Evolutionary conservation across 208 protist species (phyloP).

Genomic region (Leishmania turanica): DNA sequence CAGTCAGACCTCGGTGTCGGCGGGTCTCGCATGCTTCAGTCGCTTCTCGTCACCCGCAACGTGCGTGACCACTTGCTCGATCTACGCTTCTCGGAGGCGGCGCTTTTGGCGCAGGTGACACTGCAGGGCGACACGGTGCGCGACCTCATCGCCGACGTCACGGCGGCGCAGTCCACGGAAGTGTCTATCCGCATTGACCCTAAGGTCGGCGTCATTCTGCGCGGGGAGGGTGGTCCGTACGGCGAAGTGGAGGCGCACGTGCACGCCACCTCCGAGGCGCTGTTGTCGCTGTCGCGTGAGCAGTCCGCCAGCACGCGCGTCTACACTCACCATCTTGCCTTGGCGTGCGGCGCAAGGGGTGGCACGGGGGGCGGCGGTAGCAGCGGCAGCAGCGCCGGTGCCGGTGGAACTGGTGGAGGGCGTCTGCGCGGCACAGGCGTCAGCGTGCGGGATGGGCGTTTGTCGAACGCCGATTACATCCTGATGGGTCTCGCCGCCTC

Average conservation of each 20-base stretch:
- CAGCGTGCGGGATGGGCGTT: slow-evolving; percentile 52
- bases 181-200: slow-evolving; percentile 41
- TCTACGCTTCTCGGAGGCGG: slow-evolving; percentile 59
- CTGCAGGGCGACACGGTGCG: slow-evolving; percentile 62
- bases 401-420: slow-evolving; percentile 4
- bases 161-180: slow-evolving; percentile 59
- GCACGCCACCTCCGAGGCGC: slow-evolving; percentile 37
- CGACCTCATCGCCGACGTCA: slow-evolving; percentile 64
- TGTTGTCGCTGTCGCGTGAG: slow-evolving; percentile 38
- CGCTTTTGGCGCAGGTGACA: slow-evolving; percentile 46
- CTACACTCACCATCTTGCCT: slow-evolving; percentile 63
- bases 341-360: slow-evolving; percentile 54
- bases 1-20: neutral
- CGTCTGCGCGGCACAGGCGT: neutral
- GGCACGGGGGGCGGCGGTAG: slow-evolving; percentile 7
- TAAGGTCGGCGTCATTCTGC: slow-evolving; percentile 47
- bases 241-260: slow-evolving; percentile 58
- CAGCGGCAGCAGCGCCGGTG: slow-evolving; percentile 6
- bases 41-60: slow-evolving; percentile 65
- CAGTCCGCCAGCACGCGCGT: slow-evolving; percentile 50
- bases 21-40: slow-evolving; percentile 48
- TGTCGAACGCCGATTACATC: slow-evolving; percentile 36
- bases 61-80: slow-evolving; percentile 59
- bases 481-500: slow-evolving; percentile 26
- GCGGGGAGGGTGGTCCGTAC: slow-evolving; percentile 56